Percentiles rank a stretch among this genome's conserved stretches.
Evolutionary conservation across 202 grass and related monocot genomes (phyloP).

Genomic region (Musa balbisiana): DNA sequence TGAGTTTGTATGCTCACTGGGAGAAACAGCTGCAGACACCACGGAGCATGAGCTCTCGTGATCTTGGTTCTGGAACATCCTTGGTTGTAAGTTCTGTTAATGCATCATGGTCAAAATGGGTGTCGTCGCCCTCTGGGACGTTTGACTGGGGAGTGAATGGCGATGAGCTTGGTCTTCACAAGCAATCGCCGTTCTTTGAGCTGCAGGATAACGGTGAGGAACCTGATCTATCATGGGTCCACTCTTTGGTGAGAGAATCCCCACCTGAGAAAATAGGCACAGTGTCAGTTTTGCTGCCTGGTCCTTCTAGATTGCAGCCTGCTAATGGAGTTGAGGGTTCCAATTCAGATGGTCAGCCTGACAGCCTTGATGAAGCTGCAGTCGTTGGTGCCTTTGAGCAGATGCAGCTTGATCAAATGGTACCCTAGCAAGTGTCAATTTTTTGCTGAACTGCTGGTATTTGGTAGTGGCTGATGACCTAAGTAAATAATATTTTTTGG

Average conservation of each 20-base stretch:
- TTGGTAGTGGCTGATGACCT: conserved; percentile 19
- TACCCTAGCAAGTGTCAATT: conserved; percentile 35
- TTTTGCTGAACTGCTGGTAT: conserved; percentile 20
- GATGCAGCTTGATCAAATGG: conserved; percentile 81
- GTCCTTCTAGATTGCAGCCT: conserved; percentile 5
- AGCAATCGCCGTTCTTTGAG: conserved; percentile 49
- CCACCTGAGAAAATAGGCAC: conserved; percentile 31
- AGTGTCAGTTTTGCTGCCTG: neutral
- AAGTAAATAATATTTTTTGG: conserved; percentile 35
- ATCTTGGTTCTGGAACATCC: conserved; percentile 33
- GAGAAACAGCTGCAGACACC: conserved; percentile 72
- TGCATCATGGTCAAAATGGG: conserved; percentile 57
- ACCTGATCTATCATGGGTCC: conserved; percentile 80
- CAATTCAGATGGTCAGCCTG: conserved; percentile 5
- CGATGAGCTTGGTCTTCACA: conserved; percentile 48
- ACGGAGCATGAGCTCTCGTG: conserved; percentile 55
- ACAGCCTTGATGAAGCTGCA: conserved; percentile 29
- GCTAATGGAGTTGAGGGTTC: conserved; percentile 24
- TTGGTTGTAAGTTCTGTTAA: conserved; percentile 42
- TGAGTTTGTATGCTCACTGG: conserved; percentile 44
- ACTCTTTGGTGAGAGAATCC: conserved; percentile 58
- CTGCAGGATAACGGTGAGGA: conserved; percentile 37
- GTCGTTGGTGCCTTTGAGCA: conserved; percentile 67
- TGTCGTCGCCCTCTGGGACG: conserved; percentile 26
- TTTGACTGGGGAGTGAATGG: conserved; percentile 50